Conservation (phyloP, 2,329 filamentous ascomycete species). For the Aspergillus melleus region DNA sequence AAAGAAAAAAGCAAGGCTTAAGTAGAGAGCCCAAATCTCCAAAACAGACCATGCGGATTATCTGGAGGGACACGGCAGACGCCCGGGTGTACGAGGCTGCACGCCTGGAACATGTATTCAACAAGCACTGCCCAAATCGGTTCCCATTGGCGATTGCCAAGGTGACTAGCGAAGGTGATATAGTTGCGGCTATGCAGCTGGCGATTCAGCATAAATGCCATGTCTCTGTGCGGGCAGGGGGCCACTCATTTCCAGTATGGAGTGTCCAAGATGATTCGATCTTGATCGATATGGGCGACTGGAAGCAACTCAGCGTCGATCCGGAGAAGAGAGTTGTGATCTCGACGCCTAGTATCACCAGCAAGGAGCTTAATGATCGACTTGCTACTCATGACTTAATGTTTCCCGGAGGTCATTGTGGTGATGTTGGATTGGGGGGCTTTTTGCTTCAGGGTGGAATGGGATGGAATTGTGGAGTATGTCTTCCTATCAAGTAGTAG, state of each 20-base stretch:
- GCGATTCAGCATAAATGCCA: constrained; percentile 37
- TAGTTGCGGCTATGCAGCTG: constrained; percentile 40
- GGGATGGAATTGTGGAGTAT: constrained; percentile 58
- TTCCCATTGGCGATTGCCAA: constrained; percentile 46
- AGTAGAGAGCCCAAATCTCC: neutral
- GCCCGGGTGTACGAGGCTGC: constrained; percentile 37
- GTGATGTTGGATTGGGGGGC: constrained; percentile 57
- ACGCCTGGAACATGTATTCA: constrained; percentile 48
- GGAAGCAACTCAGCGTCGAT: constrained; percentile 45
- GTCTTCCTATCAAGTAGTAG: constrained; percentile 7
- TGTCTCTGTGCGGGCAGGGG: constrained; percentile 51
- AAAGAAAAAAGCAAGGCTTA: neutral
- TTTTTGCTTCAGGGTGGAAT: constrained; percentile 59
- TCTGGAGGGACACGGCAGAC: constrained; percentile 22
- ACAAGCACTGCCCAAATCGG: constrained; percentile 41
- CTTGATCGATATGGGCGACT: constrained; percentile 43
- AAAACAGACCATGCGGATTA: constrained; percentile 19
- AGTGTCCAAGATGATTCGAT: constrained; percentile 51
- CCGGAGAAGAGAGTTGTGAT: constrained; percentile 37
- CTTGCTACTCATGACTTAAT: constrained; percentile 40
- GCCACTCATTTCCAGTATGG: constrained; percentile 53
- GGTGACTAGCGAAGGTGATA: constrained; percentile 36
- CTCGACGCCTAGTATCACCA: constrained; percentile 52
- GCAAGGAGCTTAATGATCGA: constrained; percentile 28
- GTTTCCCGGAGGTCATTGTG: constrained; percentile 58